Evolutionary conservation across 495 filamentous ascomycete genomes (phyloP).

Genomic region (Clohesyomyces aquaticus): DNA sequence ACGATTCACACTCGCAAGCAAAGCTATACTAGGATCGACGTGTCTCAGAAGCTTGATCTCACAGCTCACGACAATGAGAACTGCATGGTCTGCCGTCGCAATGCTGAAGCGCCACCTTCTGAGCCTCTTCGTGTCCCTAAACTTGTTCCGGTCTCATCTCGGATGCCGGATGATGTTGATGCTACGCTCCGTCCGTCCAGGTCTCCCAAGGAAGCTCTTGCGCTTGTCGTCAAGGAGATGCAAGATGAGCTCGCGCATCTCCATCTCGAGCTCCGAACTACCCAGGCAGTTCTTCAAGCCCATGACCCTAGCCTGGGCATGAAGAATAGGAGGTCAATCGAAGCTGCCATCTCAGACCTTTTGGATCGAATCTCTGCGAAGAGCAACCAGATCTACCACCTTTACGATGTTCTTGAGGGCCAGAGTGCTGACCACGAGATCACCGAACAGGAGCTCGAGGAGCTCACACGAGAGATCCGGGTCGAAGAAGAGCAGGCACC

Average conservation of each 20-base stretch:
- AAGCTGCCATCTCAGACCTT: conserved; percentile 66
- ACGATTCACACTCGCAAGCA: conserved; percentile 46
- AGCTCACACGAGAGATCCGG: conserved; percentile 65
- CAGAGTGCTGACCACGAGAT: conserved; percentile 70
- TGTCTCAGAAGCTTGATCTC: conserved; percentile 23
- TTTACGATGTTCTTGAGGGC: conserved; percentile 90
- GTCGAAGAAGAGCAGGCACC: conserved; percentile 48
- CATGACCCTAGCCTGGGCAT: conserved; percentile 71
- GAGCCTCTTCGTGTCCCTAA: conserved; percentile 65
- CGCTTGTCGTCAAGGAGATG: conserved; percentile 75
- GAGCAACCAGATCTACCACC: conserved; percentile 82
- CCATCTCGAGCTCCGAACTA: conserved; percentile 64
- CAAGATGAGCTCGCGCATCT: conserved; percentile 83
- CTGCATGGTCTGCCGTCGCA: conserved; percentile 73
- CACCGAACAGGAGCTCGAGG: conserved; percentile 67
- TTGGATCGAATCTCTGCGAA: conserved; percentile 72
- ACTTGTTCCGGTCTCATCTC: conserved; percentile 72
- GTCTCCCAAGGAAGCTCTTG: conserved; percentile 73
- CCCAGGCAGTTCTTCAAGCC: conserved; percentile 65
- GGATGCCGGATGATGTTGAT: conserved; percentile 67
- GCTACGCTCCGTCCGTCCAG: conserved; percentile 78
- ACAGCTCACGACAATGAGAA: conserved; percentile 65
- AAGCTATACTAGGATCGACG: conserved; percentile 10
- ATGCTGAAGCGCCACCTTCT: conserved; percentile 52
- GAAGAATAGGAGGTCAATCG: conserved; percentile 66